Conservation (phyloP, 257 asterid genomes). For the Solanum chmielewskii region DNA sequence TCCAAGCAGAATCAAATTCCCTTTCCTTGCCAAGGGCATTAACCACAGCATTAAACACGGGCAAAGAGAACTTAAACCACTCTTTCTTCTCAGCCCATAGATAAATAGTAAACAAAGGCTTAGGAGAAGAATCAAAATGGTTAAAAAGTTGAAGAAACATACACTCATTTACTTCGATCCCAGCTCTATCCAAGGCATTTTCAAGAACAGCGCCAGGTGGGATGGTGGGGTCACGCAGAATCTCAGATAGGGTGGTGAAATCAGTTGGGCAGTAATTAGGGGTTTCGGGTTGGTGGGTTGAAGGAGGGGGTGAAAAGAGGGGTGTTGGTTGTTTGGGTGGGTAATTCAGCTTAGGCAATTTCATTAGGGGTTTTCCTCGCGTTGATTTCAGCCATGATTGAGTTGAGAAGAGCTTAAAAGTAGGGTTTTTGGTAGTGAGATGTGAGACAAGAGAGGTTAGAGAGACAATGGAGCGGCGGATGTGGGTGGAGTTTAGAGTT, state of each 20-base stretch:
- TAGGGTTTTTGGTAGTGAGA: constrained; percentile 1
- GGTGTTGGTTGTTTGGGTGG: constrained; percentile 8
- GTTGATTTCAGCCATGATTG: constrained; percentile 17
- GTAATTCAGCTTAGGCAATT: neutral
- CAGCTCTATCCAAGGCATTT: constrained; percentile 30
- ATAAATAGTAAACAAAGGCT: constrained; percentile 52
- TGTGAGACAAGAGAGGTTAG: constrained; percentile 12
- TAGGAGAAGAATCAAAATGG: constrained; percentile 54
- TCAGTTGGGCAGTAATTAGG: constrained; percentile 15
- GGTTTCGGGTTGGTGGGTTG: constrained; percentile 15
- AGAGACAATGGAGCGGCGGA: constrained; percentile 24
- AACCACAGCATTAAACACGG: constrained; percentile 51
- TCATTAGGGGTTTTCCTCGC: constrained; percentile 16
- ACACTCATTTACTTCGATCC: constrained; percentile 24
- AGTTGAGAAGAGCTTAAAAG: constrained; percentile 15
- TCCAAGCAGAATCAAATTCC: constrained; percentile 75
- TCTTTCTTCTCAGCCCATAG: constrained; percentile 58
- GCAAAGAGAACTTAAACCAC: constrained; percentile 24
- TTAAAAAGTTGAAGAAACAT: constrained; percentile 36
- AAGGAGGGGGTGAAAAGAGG: constrained; percentile 2
- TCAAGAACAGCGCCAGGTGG: constrained; percentile 51
- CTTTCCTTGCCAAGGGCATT: constrained; percentile 61
- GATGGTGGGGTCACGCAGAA: constrained; percentile 29
- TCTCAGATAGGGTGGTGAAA: constrained; percentile 28
- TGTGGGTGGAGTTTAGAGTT: neutral